Evolutionary conservation across 2,329 filamentous ascomycete genomes (phyloP), one percentile per base, ranked within the genome.

Genomic region (Aspergillus udagawae): DNA sequence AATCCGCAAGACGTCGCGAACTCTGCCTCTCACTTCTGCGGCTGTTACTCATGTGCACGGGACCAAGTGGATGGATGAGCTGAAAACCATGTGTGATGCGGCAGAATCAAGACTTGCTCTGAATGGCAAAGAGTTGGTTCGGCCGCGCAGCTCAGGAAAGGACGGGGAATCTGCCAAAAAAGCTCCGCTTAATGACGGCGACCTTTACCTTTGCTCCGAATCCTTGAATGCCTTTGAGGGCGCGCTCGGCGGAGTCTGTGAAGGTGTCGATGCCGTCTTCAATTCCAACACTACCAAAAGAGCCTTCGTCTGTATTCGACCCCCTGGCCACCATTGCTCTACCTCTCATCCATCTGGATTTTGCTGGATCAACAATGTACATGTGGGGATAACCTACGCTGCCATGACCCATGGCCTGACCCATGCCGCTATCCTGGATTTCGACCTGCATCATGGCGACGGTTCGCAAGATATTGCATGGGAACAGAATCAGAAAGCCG

Each of bases 361-460:
- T 71, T 99, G 94, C 77, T 99, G 94, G 93, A 78, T 99, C 52
- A 99, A 99, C 74, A 99, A 99, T 70, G 92, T 99, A 0, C 93
- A 97, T 70, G 91, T 99, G 23, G 94, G 93, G 0, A 96, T 99
- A 63, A 90, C 95, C 73, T 90, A 99, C 72, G 93, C 88, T 10
- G 87, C 91, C 21, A 85, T 93, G 60, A 84, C 83, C 42, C 89
- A 99, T 69, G 92, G 89, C 0, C 78, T 97, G 28, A 97, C 93
- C 0, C 94, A 99, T 72, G 93, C 92, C 0, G 94, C 91, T 10
- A 97, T 96, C 60, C 86, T 96, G 62, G 92, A 96, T 70, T 93
- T 96, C 70, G 91, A 96, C 71, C 80, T 96, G 23, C 92, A 96
- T 67, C 92, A 96, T 67, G 92, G 92, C 50, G 92, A 96, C 70